These are phyloP conservation scores for Pestalotiopsis sp. DNA, from an alignment of 2,329 filamentous ascomycete genomes.

Conservation along the genomic window DNA sequence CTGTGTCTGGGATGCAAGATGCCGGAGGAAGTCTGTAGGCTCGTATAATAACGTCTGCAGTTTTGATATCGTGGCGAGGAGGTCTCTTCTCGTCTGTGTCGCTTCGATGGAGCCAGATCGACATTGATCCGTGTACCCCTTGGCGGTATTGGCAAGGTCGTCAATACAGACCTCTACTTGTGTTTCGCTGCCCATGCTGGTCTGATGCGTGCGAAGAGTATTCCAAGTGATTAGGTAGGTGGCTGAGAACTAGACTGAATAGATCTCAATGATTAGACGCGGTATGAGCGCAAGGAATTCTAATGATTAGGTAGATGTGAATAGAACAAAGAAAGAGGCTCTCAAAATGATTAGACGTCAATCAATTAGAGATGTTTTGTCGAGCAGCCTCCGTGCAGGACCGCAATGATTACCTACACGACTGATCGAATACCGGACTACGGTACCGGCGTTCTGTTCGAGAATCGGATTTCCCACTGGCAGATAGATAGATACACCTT, in stretches of 20 bases:
- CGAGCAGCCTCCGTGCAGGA: too few relatives aligned
- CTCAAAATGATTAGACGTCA: not conserved
- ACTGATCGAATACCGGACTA: not conserved
- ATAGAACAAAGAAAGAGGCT: not conserved
- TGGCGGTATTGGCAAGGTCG: not conserved
- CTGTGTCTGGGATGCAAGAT: conserved; percentile 13
- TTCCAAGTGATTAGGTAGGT: not conserved
- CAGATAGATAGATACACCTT: not conserved
- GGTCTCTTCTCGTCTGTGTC: not conserved
- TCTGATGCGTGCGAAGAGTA: too few relatives aligned
- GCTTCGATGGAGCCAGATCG: not conserved
- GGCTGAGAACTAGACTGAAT: not conserved
- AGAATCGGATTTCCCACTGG: not conserved
- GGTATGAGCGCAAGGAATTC: too few relatives aligned
- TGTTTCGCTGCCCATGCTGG: not conserved
- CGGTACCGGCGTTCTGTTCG: not conserved
- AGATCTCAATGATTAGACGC: not conserved
- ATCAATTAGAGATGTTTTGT: not conserved
- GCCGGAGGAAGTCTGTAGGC: not conserved
- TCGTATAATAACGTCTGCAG: not conserved
- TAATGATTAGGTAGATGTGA: too few relatives aligned
- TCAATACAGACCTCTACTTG: not conserved
- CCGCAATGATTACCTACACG: not conserved
- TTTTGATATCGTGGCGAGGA: not conserved
- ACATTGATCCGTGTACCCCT: not conserved